Evolutionary conservation across 2,329 filamentous ascomycete species (phyloP).

Genomic region (Ophiocordyceps camponoti-floridani): DNA sequence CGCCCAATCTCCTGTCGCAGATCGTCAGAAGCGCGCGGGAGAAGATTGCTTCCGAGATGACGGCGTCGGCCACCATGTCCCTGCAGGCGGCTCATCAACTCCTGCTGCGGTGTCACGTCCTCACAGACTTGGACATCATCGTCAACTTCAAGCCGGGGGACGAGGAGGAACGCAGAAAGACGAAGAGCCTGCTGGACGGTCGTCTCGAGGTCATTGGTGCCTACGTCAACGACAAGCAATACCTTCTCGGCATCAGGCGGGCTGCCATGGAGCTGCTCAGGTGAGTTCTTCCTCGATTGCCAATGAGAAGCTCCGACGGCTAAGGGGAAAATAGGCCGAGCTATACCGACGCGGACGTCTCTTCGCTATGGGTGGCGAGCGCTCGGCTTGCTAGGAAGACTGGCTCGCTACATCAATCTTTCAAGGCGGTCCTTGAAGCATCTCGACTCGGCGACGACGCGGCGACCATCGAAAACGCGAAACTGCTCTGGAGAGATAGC

Average conservation of each 20-base stretch:
- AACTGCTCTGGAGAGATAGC: conserved; percentile 82
- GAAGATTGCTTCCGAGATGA: conserved; percentile 56
- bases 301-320: background rate
- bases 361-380: conserved; percentile 69
- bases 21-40: conserved; percentile 48
- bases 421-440: conserved; percentile 84
- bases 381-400: conserved; percentile 76
- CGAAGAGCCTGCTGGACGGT: conserved; percentile 34
- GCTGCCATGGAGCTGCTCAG: conserved; percentile 69
- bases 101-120: conserved; percentile 71
- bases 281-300: conserved; percentile 22
- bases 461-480: conserved; percentile 85
- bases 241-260: conserved; percentile 67
- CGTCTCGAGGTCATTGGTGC: conserved; percentile 82
- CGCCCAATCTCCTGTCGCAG: conserved; percentile 33
- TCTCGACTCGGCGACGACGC: conserved; percentile 68
- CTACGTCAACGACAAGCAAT: conserved; percentile 86
- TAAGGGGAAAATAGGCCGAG: conserved; percentile 20
- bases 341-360: conserved; percentile 58
- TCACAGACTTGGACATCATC: conserved; percentile 75
- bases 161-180: conserved; percentile 17
- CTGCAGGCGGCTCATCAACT: conserved; percentile 69
- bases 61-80: conserved; percentile 59
- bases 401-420: conserved; percentile 69
- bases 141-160: conserved; percentile 27